Base-by-base conservation (phyloP, 257 asterid genomes). In the Fraxinus pennsylvanica region DNA sequence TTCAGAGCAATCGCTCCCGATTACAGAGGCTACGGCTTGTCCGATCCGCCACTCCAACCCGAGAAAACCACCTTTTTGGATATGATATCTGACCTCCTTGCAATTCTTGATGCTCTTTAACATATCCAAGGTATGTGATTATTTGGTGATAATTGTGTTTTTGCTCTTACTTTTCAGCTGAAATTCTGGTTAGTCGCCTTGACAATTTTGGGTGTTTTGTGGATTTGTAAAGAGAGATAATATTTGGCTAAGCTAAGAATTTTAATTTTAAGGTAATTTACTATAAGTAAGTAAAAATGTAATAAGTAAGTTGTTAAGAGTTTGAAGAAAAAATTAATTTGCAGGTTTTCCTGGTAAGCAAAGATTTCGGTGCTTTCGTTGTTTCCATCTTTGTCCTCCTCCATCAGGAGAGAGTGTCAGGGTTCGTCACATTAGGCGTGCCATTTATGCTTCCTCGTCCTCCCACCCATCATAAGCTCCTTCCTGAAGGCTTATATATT, bases 401-500 rank as follows among this genome's bases (percentile, higher is more conserved):
- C 76, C 82, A 85, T 78, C 91, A 89, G 0, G 83, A 86, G 22
- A 82, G 88, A 82, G 88, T 90, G 17, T 77, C 57, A 7, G 89
- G 92, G 21, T 41, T 90, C 45, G 82, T 79, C 45, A 88, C 91
- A 52, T 30, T 88, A 19, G 92, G 92, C 17, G 73, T 83, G 7
- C 90, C 92, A 27, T 85, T 75, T 38, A 5, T 79, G 73, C 79
- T 78, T 70, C 78, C 78, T 9, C 77, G 57, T 5, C 86, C 84
- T 19, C 73, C 22, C 10, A 33, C 17, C 4, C 32, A 59, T 45
- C 69, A 63, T 27, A 25, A 63, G 69, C 69, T 10, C 36, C 75
- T 83, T 70, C 86, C 88, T 4, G 83, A 80, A 82, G 92, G 94
- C 41, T 77, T 84, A 57, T 90, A 90, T 79, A 76, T 88, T 33